Evolutionary conservation across 768 basidiomycete genomes (phyloP).

Genomic region (Pulveroboletus sp.): DNA sequence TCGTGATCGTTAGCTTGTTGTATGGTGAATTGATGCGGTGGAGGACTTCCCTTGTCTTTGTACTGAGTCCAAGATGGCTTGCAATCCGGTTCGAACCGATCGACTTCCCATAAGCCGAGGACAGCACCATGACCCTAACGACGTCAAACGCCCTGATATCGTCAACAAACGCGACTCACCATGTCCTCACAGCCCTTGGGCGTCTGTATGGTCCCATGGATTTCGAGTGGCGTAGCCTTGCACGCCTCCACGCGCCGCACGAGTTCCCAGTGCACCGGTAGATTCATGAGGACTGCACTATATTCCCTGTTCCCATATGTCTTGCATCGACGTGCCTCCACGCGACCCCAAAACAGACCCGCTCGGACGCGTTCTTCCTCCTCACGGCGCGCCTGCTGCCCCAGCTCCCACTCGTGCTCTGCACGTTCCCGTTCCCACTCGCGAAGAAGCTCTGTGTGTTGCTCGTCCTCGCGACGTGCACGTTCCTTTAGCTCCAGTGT

Average conservation of each 20-base stretch:
- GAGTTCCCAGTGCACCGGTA: slow-evolving; percentile 20
- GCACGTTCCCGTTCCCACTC: slow-evolving; percentile 10
- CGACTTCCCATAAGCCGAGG: slow-evolving; percentile 25
- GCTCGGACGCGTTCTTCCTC: slow-evolving; percentile 27
- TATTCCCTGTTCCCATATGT: slow-evolving; percentile 28
- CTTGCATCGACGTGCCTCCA: slow-evolving; percentile 20
- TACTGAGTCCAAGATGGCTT: slow-evolving; percentile 25
- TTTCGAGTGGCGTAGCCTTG: slow-evolving; percentile 20
- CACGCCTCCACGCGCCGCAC: slow-evolving; percentile 22
- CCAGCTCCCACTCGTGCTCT: slow-evolving; percentile 3
- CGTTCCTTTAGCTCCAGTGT: too few species aligned
- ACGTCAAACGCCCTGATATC: background rate
- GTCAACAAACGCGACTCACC: background rate
- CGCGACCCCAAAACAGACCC: slow-evolving; percentile 21
- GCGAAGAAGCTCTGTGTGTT: background rate
- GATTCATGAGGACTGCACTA: slow-evolving; percentile 26
- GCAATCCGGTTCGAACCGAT: slow-evolving; percentile 30
- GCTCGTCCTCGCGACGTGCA: too few species aligned
- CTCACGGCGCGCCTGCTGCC: slow-evolving; percentile 19
- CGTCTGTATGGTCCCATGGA: slow-evolving; percentile 20
- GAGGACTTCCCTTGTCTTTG: slow-evolving; percentile 26
- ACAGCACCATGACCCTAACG: slow-evolving; percentile 16
- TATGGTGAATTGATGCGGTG: background rate
- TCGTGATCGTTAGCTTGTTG: background rate
- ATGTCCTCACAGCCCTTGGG: slow-evolving; percentile 20